Base-by-base conservation (phyloP, 768 basidiomycete genomes). In the Serendipita sp. region DNA sequence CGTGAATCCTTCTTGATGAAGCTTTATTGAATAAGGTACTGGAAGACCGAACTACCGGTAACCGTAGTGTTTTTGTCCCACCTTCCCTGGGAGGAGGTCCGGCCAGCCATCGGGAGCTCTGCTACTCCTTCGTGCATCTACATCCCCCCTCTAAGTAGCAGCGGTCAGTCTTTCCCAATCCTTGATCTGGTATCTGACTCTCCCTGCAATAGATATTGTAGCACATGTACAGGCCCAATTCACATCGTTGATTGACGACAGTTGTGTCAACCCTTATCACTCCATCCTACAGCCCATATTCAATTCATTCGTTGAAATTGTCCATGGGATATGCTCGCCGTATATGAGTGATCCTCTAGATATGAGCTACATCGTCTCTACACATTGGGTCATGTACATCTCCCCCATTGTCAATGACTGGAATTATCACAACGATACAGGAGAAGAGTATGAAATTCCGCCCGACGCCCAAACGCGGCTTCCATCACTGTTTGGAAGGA, bases 301-400 rank as follows among this genome's bases (percentile, higher is more conserved):
- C 67, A 70, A 76, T n/a, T 83, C 86, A 65, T 92, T 86, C 67
- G 71, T 78, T 18, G 76, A 79, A 4, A 76, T 81, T 8, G 72
- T 92, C 2, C 82, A 81, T 70, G 79, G 81, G 54, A 76, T 81
- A 35, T 84, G 88, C 70, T 79, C 79, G 24, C 78, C 82, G 3
- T 89, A 84, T 72, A 83, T 81, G 2, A 79, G 78, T 45, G 84
- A 90, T 69, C 81, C 83, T 0, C 71, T 81, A 58, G 89, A 92
- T 70, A 76, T 92, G 1, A 79, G 80, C 47, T 92, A 91, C 70
- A 80, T 92, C 34, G 82, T 86, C 2, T 83, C 86, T 0, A 86
- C 89, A 3, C 79, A 84, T 24, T 92, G 90, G 89, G 87, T 89
- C 0, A 86, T 83, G 1, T 91, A 89, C 68, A 79, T 86, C 0